Percentiles rank a stretch among this genome's conserved stretches.
phyloP scores from a whole-genome alignment of 228 moss, liverwort and hornwort species.

The Sphagnum fallax region DNA sequence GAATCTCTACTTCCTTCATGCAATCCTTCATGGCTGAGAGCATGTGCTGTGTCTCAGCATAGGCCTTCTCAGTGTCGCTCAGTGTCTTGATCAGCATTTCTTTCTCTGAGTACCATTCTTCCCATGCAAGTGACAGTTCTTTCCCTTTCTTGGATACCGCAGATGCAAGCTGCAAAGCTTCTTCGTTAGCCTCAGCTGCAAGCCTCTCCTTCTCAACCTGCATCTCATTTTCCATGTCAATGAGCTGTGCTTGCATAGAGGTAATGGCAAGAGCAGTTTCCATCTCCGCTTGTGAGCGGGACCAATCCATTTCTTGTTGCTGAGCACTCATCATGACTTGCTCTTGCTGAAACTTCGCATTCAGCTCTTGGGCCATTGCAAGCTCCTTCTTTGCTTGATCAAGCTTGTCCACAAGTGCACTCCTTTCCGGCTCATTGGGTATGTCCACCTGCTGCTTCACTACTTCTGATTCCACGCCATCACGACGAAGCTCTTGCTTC shows the following conservation, averaged over 20 bases:
- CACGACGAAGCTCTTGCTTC: conserved; percentile 17
- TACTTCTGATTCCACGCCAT: conserved; percentile 15
- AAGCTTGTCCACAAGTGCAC: conserved; percentile 37
- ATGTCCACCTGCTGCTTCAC: conserved; percentile 10
- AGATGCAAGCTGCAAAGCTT: conserved; percentile 21
- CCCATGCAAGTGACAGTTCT: conserved; percentile 30
- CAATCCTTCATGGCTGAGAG: conserved; percentile 21
- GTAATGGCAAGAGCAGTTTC: conserved; percentile 64
- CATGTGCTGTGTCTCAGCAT: conserved; percentile 19
- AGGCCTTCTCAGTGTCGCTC: conserved; percentile 21
- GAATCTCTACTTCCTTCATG: conserved; percentile 25
- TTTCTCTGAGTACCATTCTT: conserved; percentile 33
- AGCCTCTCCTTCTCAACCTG: conserved; percentile 12
- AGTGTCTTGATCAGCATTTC: conserved; percentile 12
- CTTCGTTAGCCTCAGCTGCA: conserved; percentile 25
- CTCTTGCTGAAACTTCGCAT: conserved; percentile 37
- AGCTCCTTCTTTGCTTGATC: conserved; percentile 37
- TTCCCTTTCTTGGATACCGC: conserved; percentile 6
- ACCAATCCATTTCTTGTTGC: conserved; percentile 39
- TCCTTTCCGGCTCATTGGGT: conserved; percentile 18
- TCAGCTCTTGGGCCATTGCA: conserved; percentile 36
- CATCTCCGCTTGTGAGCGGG: conserved; percentile 41
- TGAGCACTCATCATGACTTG: conserved; percentile 21
- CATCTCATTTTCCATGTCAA: conserved; percentile 34
- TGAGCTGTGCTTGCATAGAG: conserved; percentile 50